These are phyloP conservation scores for Umbellularia californica DNA, from an alignment of 164 flowering plant genomes.

Conservation along the genomic window DNA sequence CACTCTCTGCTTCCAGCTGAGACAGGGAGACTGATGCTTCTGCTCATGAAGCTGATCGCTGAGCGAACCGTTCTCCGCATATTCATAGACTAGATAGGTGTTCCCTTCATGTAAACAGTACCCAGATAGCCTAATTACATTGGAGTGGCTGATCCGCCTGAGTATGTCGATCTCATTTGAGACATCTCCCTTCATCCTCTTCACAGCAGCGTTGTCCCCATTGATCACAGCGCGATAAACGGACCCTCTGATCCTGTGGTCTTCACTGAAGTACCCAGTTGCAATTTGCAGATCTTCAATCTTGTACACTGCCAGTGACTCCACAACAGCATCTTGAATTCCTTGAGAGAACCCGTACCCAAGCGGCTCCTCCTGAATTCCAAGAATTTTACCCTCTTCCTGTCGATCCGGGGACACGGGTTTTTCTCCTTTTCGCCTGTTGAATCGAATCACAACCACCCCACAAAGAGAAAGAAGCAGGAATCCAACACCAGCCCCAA, in stretches of 20 bases:
- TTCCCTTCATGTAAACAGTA: slow-evolving; percentile 50
- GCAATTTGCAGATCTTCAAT: slow-evolving; percentile 57
- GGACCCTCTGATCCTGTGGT: slow-evolving; percentile 43
- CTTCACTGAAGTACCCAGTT: slow-evolving; percentile 41
- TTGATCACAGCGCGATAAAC: slow-evolving; percentile 52
- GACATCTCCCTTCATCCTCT: slow-evolving; percentile 61
- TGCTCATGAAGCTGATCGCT: slow-evolving; percentile 43
- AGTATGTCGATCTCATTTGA: slow-evolving; percentile 48
- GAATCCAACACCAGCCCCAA: slow-evolving; percentile 39
- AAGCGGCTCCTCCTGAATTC: slow-evolving; percentile 1
- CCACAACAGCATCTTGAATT: slow-evolving; percentile 27
- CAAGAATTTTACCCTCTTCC: neutral
- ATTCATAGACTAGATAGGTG: slow-evolving; percentile 68
- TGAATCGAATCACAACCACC: slow-evolving; percentile 21
- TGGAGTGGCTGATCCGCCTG: slow-evolving; percentile 58
- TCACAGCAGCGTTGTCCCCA: slow-evolving; percentile 58
- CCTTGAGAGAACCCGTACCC: slow-evolving; percentile 32
- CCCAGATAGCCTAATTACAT: slow-evolving; percentile 61
- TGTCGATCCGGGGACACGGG: neutral
- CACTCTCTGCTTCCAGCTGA: slow-evolving; percentile 63
- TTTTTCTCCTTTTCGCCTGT: neutral
- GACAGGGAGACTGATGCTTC: slow-evolving; percentile 5
- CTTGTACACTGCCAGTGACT: slow-evolving; percentile 46
- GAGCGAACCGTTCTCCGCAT: slow-evolving; percentile 51
- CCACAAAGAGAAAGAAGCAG: slow-evolving; percentile 14